Evolutionary conservation across 148 eudicot species (phyloP).

Genomic region (Polygonum aviculare): DNA sequence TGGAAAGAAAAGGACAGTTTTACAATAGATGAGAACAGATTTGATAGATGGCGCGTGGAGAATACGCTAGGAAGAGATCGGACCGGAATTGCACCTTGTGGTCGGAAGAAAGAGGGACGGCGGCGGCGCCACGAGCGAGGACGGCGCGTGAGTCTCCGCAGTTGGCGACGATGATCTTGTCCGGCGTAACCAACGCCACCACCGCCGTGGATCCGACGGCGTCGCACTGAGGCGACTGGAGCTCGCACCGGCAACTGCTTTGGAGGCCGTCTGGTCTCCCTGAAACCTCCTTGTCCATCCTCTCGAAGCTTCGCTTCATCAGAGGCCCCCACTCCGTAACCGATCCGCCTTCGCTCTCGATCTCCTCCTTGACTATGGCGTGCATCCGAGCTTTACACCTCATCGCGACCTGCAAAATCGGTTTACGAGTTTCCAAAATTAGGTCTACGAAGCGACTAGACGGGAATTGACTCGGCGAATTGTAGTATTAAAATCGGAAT

Average conservation of each 20-base stretch:
- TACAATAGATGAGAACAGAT: not conserved
- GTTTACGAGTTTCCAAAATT: not conserved
- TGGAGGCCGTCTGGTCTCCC: constrained; percentile 20
- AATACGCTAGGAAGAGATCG: not conserved
- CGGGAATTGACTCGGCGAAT: not conserved
- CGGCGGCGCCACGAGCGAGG: constrained; percentile 43
- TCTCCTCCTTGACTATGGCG: constrained; percentile 38
- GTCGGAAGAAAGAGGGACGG: constrained; percentile 53
- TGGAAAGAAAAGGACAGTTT: not conserved
- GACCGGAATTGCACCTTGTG: constrained; percentile 44
- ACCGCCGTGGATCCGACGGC: constrained; percentile 87
- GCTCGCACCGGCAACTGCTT: constrained; percentile 58
- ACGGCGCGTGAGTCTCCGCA: constrained; percentile 80
- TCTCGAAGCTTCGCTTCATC: constrained; percentile 61
- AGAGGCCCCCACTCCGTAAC: constrained; percentile 29
- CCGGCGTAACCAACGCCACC: constrained; percentile 48
- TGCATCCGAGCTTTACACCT: constrained; percentile 61
- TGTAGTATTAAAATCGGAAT: not conserved
- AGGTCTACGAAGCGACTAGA: not conserved
- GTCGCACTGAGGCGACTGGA: constrained; percentile 56
- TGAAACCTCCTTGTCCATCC: constrained; percentile 61
- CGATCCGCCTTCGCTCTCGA: constrained; percentile 21
- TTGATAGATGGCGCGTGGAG: not conserved
- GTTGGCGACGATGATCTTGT: constrained; percentile 54
- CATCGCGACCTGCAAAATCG: constrained; percentile 42